Evolutionary conservation across 352 stramenopile genomes (phyloP).

Genomic region (Globisporangium takayamanum): DNA sequence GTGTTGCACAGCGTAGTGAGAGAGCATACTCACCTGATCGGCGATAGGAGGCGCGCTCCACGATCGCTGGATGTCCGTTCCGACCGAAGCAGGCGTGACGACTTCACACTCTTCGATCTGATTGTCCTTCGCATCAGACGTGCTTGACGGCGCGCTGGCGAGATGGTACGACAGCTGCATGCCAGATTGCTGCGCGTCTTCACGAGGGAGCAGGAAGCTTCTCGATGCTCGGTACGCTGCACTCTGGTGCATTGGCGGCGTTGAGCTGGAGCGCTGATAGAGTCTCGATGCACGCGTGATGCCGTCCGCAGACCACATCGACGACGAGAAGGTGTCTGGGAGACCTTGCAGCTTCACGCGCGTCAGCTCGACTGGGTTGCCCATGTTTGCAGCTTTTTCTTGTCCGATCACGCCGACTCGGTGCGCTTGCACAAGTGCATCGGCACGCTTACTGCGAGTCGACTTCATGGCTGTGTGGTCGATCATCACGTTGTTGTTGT

Average conservation of each 20-base stretch:
- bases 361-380: constrained; percentile 41
- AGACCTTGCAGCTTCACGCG: constrained; percentile 49
- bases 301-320: constrained; percentile 58
- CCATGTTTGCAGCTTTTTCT: constrained; percentile 34
- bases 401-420: constrained; percentile 12
- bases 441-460: constrained; percentile 21
- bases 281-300: constrained; percentile 43
- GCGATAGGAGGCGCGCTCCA: constrained; percentile 39
- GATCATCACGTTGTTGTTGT: no score
- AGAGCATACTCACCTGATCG: constrained; percentile 24
- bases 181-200: constrained; percentile 6
- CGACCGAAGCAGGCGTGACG: constrained; percentile 2
- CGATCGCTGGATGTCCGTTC: constrained; percentile 31
- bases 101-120: not conserved
- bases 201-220: not conserved
- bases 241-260: constrained; percentile 16
- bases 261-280: constrained; percentile 37
- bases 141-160: not conserved
- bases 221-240: not conserved
- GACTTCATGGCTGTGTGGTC: constrained; percentile 27
- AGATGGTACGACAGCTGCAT: constrained; percentile 3
- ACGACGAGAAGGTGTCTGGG: constrained; percentile 23
- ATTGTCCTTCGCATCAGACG: constrained; percentile 1
- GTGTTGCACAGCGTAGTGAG: not conserved
- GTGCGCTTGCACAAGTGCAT: constrained; percentile 2